These are phyloP conservation scores for Boletus reticulatus DNA, from an alignment of 768 basidiomycete species.

Conservation along the genomic window DNA sequence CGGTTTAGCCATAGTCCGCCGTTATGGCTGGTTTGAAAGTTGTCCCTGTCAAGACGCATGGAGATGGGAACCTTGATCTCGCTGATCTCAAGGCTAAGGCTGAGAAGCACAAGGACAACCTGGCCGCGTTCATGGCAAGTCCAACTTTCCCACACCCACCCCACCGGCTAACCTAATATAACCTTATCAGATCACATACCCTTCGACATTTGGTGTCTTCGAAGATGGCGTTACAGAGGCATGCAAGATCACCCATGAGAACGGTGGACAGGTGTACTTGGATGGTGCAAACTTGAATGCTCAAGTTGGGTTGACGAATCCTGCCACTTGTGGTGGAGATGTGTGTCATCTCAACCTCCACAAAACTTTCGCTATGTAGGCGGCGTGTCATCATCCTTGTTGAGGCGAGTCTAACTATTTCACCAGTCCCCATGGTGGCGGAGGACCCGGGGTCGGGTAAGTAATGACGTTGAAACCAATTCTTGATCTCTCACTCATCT, in stretches of 20 bases:
- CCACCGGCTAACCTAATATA: slow-evolving; percentile 1
- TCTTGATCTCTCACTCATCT: slow-evolving; percentile 1
- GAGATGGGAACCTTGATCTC: slow-evolving; percentile 88
- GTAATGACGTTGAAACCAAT: slow-evolving; percentile 10
- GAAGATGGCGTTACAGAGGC: slow-evolving; percentile 89
- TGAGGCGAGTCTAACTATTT: not conserved
- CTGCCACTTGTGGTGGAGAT: slow-evolving; percentile 93
- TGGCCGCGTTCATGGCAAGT: slow-evolving; percentile 93
- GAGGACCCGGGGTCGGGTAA: slow-evolving; percentile 93
- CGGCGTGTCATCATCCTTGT: slow-evolving; percentile 23
- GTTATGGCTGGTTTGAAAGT: slow-evolving; percentile 98
- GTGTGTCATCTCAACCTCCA: slow-evolving; percentile 98
- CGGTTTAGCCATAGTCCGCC: slow-evolving; percentile 62
- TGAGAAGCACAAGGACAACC: slow-evolving; percentile 83
- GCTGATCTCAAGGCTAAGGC: slow-evolving; percentile 85
- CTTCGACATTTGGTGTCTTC: slow-evolving; percentile 97
- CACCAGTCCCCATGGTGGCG: slow-evolving; percentile 89
- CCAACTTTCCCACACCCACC: slow-evolving; percentile 5
- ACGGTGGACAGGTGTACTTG: slow-evolving; percentile 96
- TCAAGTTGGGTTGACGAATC: slow-evolving; percentile 90
- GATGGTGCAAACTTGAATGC: slow-evolving; percentile 95
- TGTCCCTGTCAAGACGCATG: slow-evolving; percentile 86
- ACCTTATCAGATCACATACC: slow-evolving; percentile 78
- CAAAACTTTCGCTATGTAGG: slow-evolving; percentile 95
- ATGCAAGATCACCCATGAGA: slow-evolving; percentile 89